Evolutionary conservation across 179 eudicot species (phyloP), one percentile per base, ranked within the genome.

Genomic region (Beta lomatogona): DNA sequence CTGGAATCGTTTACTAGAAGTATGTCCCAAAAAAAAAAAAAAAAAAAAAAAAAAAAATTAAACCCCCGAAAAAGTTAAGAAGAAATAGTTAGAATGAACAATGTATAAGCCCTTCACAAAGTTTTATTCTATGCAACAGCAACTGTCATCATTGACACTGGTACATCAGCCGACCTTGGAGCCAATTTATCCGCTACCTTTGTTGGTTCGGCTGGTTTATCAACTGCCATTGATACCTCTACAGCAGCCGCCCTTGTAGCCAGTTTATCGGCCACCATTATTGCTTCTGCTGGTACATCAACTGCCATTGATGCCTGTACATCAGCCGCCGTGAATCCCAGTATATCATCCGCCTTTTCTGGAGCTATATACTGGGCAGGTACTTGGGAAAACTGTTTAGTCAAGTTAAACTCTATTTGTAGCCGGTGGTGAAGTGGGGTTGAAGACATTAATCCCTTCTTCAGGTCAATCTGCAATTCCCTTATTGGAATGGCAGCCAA

Each of bases 401-500:
- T 85, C 16, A 57, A 85, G 84, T 85, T 75, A 81, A 85, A 81
- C 77, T 85, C 87, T 69, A 85, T 91, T 75, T 93, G 98, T 44
- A 95, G 91, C 75, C 98, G 88, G 48, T 91, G 97, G 89, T 93
- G 98, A 84, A 93, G 88, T 36, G 92, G 91, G 16, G 91, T 87
- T 22, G 97, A 86, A 4, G 89, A 85, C 82, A 82, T 83, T 82
- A 91, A 78, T 31, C 98, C 98, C 86, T 88, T 93, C 90, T 91
- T 92, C 79, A 93, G 81, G 89, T 95, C 97, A 63, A 82, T 89
- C 87, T 90, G 93, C 89, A 95, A 79, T 81, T 95, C 98, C 85
- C 97, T 88, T 48, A 93, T 87, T 0, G 98, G 98, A 59, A 94
- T 92, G 3, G 98, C 91, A 52, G 97, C 96, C 90, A 94, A 87